Evolutionary conservation across 306 rosid species (phyloP).

Genomic region (Rosa multiflora): DNA sequence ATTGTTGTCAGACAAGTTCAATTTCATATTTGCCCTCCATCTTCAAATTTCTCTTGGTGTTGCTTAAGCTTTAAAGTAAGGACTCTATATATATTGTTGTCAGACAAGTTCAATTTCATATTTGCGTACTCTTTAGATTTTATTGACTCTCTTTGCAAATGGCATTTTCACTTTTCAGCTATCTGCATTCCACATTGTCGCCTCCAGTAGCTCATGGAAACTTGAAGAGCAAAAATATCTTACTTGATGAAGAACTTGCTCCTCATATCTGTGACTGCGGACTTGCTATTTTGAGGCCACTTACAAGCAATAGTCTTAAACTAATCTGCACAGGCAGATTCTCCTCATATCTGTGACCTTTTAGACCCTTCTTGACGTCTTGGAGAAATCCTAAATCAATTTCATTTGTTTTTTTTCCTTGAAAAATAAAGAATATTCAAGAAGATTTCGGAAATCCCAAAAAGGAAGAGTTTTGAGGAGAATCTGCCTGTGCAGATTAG

Average conservation of each 20-base stretch:
- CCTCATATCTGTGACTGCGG: conserved; percentile 75
- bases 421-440: too few relatives aligned
- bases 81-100: conserved; percentile 13
- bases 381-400: too few relatives aligned
- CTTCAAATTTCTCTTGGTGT: conserved; percentile 71
- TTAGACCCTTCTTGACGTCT: too few relatives aligned
- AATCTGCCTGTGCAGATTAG: too few relatives aligned
- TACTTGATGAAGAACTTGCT: conserved; percentile 71
- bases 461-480: too few relatives aligned
- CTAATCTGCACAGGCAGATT: too few relatives aligned
- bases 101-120: conserved; percentile 4
- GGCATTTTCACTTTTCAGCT: conserved; percentile 44
- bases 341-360: too few relatives aligned
- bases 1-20: conserved; percentile 17
- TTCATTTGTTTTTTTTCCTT: too few relatives aligned
- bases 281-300: conserved; percentile 63
- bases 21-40: conserved; percentile 30
- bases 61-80: conserved; percentile 92
- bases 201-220: conserved; percentile 80
- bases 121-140: neutral
- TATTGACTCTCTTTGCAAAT: neutral
- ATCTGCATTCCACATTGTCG: conserved; percentile 75
- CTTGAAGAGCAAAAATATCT: conserved; percentile 80
- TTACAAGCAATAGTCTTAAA: conserved; percentile 48
- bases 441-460: too few relatives aligned